Evolutionary conservation across 257 asterid species (phyloP).

Genomic region (Coffea eugenioides): DNA sequence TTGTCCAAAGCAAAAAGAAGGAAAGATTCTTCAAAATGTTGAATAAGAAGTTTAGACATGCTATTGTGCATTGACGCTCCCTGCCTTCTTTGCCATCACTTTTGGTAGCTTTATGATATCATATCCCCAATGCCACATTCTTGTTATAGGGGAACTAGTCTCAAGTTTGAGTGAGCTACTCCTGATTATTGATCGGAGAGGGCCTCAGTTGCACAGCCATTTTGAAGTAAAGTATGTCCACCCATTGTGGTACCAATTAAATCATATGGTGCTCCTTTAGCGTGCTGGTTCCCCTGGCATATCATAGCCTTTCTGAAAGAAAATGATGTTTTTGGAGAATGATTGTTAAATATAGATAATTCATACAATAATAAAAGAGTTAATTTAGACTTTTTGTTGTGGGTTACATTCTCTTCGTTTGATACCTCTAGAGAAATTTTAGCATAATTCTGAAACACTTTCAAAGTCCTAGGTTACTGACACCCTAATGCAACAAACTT

Average conservation of each 20-base stretch:
- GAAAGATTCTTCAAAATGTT: not conserved
- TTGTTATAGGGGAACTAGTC: too few species aligned
- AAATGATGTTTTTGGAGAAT: too few species aligned
- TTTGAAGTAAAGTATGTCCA: not conserved
- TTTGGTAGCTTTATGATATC: not conserved
- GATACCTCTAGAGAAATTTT: not conserved
- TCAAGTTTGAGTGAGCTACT: not conserved
- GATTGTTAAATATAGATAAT: too few species aligned
- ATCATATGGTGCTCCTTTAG: not conserved
- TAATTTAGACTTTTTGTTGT: not conserved
- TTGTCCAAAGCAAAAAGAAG: not conserved
- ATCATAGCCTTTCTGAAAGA: not conserved
- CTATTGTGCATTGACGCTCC: not conserved
- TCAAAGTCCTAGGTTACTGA: not conserved
- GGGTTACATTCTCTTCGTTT: not conserved
- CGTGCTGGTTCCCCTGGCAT: not conserved
- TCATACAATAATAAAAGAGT: too few species aligned
- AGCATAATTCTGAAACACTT: too few species aligned
- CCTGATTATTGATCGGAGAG: not conserved
- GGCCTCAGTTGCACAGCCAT: not conserved
- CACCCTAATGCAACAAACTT: too few species aligned
- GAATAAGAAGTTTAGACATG: not conserved
- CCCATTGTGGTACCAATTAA: not conserved
- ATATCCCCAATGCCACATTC: not conserved
- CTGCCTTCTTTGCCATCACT: not conserved